Base-by-base conservation (phyloP, 2,329 filamentous ascomycete genomes). In the Pestalotiopsis sp. region DNA sequence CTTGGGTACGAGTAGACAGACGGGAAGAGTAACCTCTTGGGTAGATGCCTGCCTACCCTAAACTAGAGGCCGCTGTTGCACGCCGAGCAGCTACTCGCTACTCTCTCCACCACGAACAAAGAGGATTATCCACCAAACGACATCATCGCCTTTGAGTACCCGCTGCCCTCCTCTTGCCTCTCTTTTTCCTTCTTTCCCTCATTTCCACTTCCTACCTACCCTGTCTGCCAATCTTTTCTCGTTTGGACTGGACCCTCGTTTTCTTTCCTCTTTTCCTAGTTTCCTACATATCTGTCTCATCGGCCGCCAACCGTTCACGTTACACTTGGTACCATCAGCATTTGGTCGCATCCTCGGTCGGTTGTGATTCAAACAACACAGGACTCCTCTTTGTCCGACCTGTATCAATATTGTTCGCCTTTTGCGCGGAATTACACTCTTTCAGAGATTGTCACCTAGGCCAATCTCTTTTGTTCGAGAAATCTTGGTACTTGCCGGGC, bases 401-500 rank as follows among this genome's bases (percentile, higher is more conserved):
- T 4, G 38, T 23, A 31, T 31, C 17, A 56, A 17, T 14, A 56
- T 66, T 25, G 31, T 63, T 38, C 38, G 27, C 27, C 45, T n/a
- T 23, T 52, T 52, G 25, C 25, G 31, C 23, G 11, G 25, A 59
- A 39, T 38, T 27, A 36, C 63, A 38, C 31, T 60, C 31, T 59
- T 60, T 66, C 64, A 52, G 20, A 36, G 60, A 52, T 38, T 23
- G 11, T 5, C 38, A 17, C 36, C 13, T 59, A 17, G 14, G 13
- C 56, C 13, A 36, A 4, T 57, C 36, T 36, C 36, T 49, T 39
- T 59, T 52, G 9, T n/a, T n/a, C 17, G 23, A 11, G 14, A 20
- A 41, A 39, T 59, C 72, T 72, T 69, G 71, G 71, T 66, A 75
- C 76, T 74, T 64, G 76, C 76, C 76, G 74, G 76, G 75, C 72